A percentile compares a stretch with the other conserved stretches of the same genome.
Conservation (phyloP, 768 basidiomycete genomes). For the Botryobasidium botryosum region DNA sequence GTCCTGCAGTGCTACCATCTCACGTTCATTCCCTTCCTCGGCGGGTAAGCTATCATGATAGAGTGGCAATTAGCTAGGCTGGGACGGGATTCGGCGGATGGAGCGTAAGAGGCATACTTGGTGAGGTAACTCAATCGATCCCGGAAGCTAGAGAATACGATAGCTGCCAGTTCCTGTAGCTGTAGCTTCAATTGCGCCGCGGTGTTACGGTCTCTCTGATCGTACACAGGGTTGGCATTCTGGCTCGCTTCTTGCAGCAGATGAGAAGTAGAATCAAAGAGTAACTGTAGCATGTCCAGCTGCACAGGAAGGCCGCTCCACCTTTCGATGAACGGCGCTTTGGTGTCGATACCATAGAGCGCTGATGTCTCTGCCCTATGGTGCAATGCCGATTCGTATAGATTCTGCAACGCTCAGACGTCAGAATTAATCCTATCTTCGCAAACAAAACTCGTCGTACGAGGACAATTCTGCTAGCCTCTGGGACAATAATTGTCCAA, state of each 20-base stretch:
- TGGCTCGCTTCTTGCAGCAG: not conserved
- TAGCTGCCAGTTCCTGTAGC: slow-evolving; percentile 5
- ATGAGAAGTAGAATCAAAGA: slow-evolving; percentile 35
- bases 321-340: slow-evolving; percentile 36
- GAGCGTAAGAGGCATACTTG: not conserved
- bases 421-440: not conserved
- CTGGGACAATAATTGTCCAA: slow-evolving; percentile 32
- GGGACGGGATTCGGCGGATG: no score
- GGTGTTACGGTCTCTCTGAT: no score
- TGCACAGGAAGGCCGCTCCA: slow-evolving; percentile 66
- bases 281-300: slow-evolving; percentile 47
- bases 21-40: slow-evolving; percentile 31
- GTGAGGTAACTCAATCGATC: slow-evolving; percentile 4
- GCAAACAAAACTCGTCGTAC: slow-evolving; percentile 26
- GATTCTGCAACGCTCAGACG: slow-evolving; percentile 30
- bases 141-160: slow-evolving; percentile 1
- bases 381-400: slow-evolving; percentile 52
- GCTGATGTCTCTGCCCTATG: slow-evolving; percentile 55
- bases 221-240: not conserved
- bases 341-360: slow-evolving; percentile 63
- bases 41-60: slow-evolving; percentile 5
- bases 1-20: slow-evolving; percentile 42
- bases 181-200: no score
- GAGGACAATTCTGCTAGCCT: slow-evolving; percentile 52
- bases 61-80: not conserved